phyloP scores from a whole-genome alignment of 441 rosid species.

The Erysimum cheiri region DNA sequence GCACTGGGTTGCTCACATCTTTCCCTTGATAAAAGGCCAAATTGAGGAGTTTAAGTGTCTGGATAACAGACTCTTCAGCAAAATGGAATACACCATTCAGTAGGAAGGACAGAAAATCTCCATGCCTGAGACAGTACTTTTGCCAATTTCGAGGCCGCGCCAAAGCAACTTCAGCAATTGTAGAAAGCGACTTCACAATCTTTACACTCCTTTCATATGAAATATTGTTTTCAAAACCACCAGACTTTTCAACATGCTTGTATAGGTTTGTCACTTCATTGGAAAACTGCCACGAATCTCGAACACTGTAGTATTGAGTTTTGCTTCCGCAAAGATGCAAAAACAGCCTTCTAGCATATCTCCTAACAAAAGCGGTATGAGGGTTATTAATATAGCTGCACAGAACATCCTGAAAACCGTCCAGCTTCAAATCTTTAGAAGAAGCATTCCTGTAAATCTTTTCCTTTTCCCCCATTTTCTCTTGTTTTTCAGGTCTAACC shows the following conservation, averaged over 20 bases:
- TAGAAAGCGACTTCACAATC: conserved; percentile 92
- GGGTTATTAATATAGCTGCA: conserved; percentile 99
- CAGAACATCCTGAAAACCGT: conserved; percentile 97
- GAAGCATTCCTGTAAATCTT: conserved; percentile 68
- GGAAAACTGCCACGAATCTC: conserved; percentile 99
- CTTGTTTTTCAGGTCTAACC: conserved; percentile 99
- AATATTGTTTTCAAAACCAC: conserved; percentile 87
- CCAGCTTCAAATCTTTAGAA: conserved; percentile 93
- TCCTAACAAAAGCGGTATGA: conserved; percentile 92
- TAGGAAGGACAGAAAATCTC: conserved; percentile 84
- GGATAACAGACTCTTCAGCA: conserved; percentile 95
- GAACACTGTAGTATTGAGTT: conserved; percentile 94
- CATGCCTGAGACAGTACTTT: conserved; percentile 95
- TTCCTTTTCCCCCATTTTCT: conserved; percentile 94
- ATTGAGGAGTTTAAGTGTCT: conserved; percentile 91
- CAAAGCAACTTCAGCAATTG: conserved; percentile 96
- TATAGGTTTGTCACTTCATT: conserved; percentile 85
- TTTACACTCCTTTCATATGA: conserved; percentile 98
- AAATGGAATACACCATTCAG: conserved; percentile 87
- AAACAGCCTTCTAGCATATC: conserved; percentile 98
- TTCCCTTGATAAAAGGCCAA: conserved; percentile 96
- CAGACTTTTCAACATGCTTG: conserved; percentile 96
- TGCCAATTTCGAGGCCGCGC: conserved; percentile 99
- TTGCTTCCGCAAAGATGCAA: conserved; percentile 99
- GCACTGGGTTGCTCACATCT: conserved; percentile 73